Evolutionary conservation across 2,329 filamentous ascomycete genomes (phyloP), one percentile per base, ranked within the genome.

Genomic region (Gaeumannomyces tritici): DNA sequence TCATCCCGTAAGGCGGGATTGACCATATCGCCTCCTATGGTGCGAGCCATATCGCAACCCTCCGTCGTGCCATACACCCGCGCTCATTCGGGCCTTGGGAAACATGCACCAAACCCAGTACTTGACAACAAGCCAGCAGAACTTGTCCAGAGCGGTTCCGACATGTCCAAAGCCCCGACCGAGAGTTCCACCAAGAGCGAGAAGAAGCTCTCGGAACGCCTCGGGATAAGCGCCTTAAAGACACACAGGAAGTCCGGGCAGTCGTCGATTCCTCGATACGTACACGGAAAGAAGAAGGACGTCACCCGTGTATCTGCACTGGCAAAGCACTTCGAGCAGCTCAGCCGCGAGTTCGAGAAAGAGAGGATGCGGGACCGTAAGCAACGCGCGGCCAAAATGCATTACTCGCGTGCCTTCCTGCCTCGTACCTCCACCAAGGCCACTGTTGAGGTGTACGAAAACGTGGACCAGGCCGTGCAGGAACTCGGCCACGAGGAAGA

Each of bases 271-370:
- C 93, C 93, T 31, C 86, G 95, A 35, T 95, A 95, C 29, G 85
- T 96, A 31, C 86, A 89, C 60, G 90, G 87, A 71, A 87, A 83
- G 68, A 88, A 86, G 66, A 87, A 83, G 67, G 88, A 86, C 66
- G 83, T 88, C 61, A 85, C 90, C 4, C 90, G 89, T 69, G 95
- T 99, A 2, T 96, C 92, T 11, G 92, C 88, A n/a, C 80, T 99
- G 60, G 91, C 95, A 24, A 91, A 91, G 68, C 95, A 98, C 73
- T 98, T 99, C 71, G 96, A 99, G 74, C 93, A 98, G 73, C 81
- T 99, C 63, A 97, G 92, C 68, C 88, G 93, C 28, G 96, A 99
- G 71, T 99, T 99, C 67, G 92, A 97, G 71, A 96, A 93, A 69
- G 93, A 99, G 75, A 85, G 95, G 57, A 84, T 96, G 67, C 88